Evolutionary conservation across 2,329 filamentous ascomycete genomes (phyloP).

Genomic region (Apiospora malaysiana): DNA sequence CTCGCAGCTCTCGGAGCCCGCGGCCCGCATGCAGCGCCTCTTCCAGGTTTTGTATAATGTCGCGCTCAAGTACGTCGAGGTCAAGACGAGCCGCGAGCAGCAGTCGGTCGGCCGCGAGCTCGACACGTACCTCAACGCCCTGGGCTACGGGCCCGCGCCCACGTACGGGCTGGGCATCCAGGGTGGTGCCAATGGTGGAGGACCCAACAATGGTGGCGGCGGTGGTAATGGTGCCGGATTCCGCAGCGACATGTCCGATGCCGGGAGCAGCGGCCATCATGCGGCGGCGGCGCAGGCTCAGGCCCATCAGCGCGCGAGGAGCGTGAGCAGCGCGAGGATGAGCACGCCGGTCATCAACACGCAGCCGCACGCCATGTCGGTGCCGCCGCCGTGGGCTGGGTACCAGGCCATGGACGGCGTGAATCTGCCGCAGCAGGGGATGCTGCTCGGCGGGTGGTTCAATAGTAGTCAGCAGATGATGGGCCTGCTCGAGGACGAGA

Average conservation of each 20-base stretch:
- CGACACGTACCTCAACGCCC: slow-evolving; percentile 67
- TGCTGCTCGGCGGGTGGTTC: slow-evolving; percentile 69
- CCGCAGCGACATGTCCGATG: background rate
- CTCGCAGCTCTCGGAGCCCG: slow-evolving; percentile 60
- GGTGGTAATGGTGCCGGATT: background rate
- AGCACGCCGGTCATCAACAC: background rate
- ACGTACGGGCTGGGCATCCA: background rate
- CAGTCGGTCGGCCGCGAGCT: slow-evolving; percentile 63
- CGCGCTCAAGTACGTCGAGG: slow-evolving; percentile 64
- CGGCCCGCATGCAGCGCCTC: slow-evolving; percentile 66
- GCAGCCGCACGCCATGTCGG: slow-evolving; percentile 23
- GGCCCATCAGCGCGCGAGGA: background rate
- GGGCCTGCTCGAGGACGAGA: slow-evolving; percentile 67
- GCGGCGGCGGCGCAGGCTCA: slow-evolving; percentile 31
- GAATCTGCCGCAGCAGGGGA: slow-evolving; percentile 36
- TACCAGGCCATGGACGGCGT: slow-evolving; percentile 3
- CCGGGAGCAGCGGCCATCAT: slow-evolving; percentile 21
- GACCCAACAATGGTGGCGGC: background rate
- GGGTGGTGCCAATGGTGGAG: background rate
- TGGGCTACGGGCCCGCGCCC: slow-evolving; percentile 61
- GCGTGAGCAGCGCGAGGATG: background rate
- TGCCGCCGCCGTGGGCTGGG: slow-evolving; percentile 28
- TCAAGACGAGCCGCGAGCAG: slow-evolving; percentile 50
- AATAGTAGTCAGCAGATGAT: slow-evolving; percentile 70
- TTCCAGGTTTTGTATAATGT: slow-evolving; percentile 67